Percentiles rank a stretch among this genome's conserved stretches.
These are phyloP conservation scores for Arctium minus DNA, from an alignment of 129 eudicot species.

Conservation along the genomic window DNA sequence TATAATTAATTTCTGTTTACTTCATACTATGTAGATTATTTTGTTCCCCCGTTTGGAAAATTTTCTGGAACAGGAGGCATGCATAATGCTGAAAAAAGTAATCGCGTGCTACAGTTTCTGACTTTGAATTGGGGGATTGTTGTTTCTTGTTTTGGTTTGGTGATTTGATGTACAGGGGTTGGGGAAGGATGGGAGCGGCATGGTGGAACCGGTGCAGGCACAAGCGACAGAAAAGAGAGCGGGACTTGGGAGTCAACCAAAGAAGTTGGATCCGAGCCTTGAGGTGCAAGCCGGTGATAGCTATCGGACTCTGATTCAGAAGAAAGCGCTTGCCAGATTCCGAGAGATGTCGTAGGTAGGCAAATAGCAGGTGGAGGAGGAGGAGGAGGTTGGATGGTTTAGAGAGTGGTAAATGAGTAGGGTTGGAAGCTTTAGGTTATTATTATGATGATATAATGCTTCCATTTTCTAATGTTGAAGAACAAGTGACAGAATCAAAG, in stretches of 20 bases:
- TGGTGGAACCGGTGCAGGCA: conserved; percentile 98
- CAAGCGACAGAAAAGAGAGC: conserved; percentile 75
- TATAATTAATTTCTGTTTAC: too few relatives aligned
- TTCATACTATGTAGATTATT: too few relatives aligned
- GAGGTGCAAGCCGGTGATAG: conserved; percentile 99
- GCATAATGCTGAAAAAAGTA: neutral
- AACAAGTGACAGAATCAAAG: neutral
- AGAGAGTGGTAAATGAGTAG: conserved; percentile 22
- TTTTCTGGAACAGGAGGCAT: too few relatives aligned
- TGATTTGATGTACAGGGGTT: conserved; percentile 56
- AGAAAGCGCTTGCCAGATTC: conserved; percentile 94
- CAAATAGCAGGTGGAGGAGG: too few relatives aligned
- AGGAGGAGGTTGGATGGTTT: conserved; percentile 15
- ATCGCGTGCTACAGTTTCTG: conserved; percentile 20
- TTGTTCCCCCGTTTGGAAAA: too few relatives aligned
- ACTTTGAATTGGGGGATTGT: conserved; percentile 32
- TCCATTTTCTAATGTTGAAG: neutral
- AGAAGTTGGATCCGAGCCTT: conserved; percentile 79
- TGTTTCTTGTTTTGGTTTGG: conserved; percentile 22
- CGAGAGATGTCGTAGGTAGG: conserved; percentile 74
- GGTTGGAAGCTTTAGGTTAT: neutral
- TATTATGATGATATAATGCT: neutral
- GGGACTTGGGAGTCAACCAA: conserved; percentile 89
- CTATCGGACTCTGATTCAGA: conserved; percentile 84
- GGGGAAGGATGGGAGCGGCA: conserved; percentile 94